These are phyloP conservation scores for Monascus purpureus DNA, from an alignment of 495 filamentous ascomycete species.

Conservation along the genomic window DNA sequence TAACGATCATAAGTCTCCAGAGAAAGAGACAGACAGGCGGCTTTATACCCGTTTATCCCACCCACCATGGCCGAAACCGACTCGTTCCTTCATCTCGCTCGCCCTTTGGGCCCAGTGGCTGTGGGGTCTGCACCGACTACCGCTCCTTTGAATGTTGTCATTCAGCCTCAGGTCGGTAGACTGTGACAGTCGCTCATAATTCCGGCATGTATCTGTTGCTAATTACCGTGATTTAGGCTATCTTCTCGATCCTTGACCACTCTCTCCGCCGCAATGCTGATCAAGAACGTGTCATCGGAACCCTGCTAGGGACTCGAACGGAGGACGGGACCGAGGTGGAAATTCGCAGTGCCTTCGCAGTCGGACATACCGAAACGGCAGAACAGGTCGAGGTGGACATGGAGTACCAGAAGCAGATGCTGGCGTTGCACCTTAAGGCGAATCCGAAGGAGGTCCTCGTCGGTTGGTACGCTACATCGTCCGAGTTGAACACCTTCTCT, in stretches of 20 bases:
- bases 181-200: constrained; percentile 1
- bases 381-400: constrained; percentile 99
- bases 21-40: no score
- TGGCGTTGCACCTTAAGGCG: constrained; percentile 80
- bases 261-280: constrained; percentile 78
- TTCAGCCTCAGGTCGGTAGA: constrained; percentile 76
- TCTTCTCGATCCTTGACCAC: constrained; percentile 96
- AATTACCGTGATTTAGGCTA: constrained; percentile 41
- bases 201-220: constrained; percentile 1
- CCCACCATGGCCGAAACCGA: constrained; percentile 70
- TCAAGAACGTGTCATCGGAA: constrained; percentile 91
- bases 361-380: constrained; percentile 93
- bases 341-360: constrained; percentile 90
- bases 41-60: no score
- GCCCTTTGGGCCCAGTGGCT: constrained; percentile 69
- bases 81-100: constrained; percentile 85
- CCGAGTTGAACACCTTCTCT: constrained; percentile 92
- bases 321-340: constrained; percentile 95
- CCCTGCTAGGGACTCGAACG: constrained; percentile 76
- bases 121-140: constrained; percentile 69
- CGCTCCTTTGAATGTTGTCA: constrained; percentile 77
- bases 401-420: constrained; percentile 99
- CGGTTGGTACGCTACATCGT: constrained; percentile 95
- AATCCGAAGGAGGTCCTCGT: constrained; percentile 88
- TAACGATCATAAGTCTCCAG: no score